Percentiles rank a stretch among this genome's conserved stretches.
These are phyloP conservation scores for Fusarium longipes DNA, from an alignment of 2,329 filamentous ascomycete species.

Conservation along the genomic window DNA sequence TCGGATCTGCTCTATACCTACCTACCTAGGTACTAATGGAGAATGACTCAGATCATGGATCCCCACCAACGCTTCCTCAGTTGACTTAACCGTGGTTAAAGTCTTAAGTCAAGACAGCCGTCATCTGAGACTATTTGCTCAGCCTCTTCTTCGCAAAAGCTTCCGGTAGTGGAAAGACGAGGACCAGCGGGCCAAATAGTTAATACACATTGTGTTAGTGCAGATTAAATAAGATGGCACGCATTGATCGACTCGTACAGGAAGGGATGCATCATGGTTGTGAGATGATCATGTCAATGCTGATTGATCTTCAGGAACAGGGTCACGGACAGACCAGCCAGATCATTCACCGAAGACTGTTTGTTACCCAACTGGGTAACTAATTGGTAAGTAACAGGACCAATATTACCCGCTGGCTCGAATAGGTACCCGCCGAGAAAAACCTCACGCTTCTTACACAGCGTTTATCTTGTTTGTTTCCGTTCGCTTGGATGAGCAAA, in stretches of 20 bases:
- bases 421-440: neutral
- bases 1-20: conserved; percentile 13
- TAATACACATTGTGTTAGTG: neutral
- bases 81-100: neutral
- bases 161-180: neutral
- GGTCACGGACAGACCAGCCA: conserved; percentile 22
- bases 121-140: conserved; percentile 15
- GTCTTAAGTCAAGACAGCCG: neutral
- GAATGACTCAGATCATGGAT: conserved; percentile 30
- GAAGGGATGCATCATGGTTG: neutral
- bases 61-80: neutral
- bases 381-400: no score
- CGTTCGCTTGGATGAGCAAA: conserved; percentile 6
- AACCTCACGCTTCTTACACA: neutral
- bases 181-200: neutral
- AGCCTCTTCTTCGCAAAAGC: conserved; percentile 16
- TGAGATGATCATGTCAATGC: conserved; percentile 6
- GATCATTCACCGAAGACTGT: conserved; percentile 19
- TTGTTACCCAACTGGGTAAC: conserved; percentile 23
- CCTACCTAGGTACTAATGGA: no score
- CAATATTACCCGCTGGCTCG: no score
- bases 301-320: conserved; percentile 23
- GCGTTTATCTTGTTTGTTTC: conserved; percentile 3
- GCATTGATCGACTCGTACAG: conserved; percentile 10
- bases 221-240: neutral